These are phyloP conservation scores for Nakazawaea sp. DNA, from an alignment of 805 yeast species.

Conservation along the genomic window DNA sequence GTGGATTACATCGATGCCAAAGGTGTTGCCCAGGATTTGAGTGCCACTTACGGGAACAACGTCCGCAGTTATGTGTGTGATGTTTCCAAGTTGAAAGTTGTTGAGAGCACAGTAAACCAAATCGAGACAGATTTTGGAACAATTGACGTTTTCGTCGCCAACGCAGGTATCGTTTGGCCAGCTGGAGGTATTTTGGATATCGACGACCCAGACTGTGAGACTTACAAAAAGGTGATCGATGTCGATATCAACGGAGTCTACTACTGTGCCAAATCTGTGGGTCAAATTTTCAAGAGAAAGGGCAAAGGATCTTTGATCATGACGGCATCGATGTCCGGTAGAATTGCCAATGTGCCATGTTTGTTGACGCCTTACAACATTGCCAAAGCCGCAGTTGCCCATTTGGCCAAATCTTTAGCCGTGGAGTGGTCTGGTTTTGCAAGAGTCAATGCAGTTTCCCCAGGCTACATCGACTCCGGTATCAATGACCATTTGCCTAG, in stretches of 20 bases:
- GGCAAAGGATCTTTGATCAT: constrained; percentile 42
- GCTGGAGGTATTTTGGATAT: constrained; percentile 26
- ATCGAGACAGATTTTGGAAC: constrained; percentile 28
- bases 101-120: constrained; percentile 20
- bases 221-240: constrained; percentile 36
- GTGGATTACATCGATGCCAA: constrained; percentile 32
- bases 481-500: constrained; percentile 25
- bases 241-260: constrained; percentile 46
- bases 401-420: constrained; percentile 39
- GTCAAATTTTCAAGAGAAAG: constrained; percentile 39
- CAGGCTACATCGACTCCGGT: constrained; percentile 47
- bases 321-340: constrained; percentile 52
- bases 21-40: constrained; percentile 24
- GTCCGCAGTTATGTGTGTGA: constrained; percentile 22
- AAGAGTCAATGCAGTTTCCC: constrained; percentile 44
- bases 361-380: constrained; percentile 44
- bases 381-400: constrained; percentile 44
- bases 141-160: constrained; percentile 34
- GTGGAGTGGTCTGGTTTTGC: constrained; percentile 44
- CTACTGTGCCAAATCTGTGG: constrained; percentile 46
- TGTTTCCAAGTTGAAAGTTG: constrained; percentile 23
- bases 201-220: constrained; percentile 25
- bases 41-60: constrained; percentile 30
- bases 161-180: constrained; percentile 33
- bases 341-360: constrained; percentile 47